Base-by-base conservation (phyloP, 768 basidiomycete genomes). In the Leucogyrophana mollusca region DNA sequence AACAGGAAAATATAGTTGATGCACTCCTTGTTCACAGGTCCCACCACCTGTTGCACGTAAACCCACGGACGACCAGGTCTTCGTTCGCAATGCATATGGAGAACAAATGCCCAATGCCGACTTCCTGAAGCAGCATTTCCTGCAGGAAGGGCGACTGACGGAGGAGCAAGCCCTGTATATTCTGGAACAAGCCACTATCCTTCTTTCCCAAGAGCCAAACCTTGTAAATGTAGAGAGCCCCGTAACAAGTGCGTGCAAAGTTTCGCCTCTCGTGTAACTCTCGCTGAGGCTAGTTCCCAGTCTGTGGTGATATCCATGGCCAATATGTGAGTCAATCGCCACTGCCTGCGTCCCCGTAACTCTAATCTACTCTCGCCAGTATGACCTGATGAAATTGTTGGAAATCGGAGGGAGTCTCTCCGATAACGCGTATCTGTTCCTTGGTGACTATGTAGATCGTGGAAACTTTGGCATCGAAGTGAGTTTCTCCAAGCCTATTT, bases 371-470 rank as follows among this genome's bases (percentile, higher is more conserved):
- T 10, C 23, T 22, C 34, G 39, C 22, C 58, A 97, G 93, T 98
- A 94, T 64, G 95, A 98, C 69, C 75, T 98, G 49, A 95, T 98
- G 91, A 96, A 98, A 68, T 77, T 97, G 33, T 94, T 97, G 57
- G 94, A 96, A 58, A 86, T 97, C 24, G 95, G 95, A 23, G 95
- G 95, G 2, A 82, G 80, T 52, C 76, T 93, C 38, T 73, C 79
- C 17, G 87, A 95, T 27, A 96, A 85, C 50, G 75, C 82, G 16
- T 98, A 97, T 72, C 73, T 96, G 35, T 97, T 97, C 69, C 74
- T 98, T 18, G 95, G 95, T 24, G 95, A 98, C 65, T 98, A 98
- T 65, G 94, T 98, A 33, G 95, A 98, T 69, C 83, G 95, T 35
- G 95, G 95, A 21, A 87, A 90, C 70, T 98, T 97, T 61, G 81